phyloP scores from a whole-genome alignment of 2,329 filamentous ascomycete genomes.

The Colletotrichum sp. region DNA sequence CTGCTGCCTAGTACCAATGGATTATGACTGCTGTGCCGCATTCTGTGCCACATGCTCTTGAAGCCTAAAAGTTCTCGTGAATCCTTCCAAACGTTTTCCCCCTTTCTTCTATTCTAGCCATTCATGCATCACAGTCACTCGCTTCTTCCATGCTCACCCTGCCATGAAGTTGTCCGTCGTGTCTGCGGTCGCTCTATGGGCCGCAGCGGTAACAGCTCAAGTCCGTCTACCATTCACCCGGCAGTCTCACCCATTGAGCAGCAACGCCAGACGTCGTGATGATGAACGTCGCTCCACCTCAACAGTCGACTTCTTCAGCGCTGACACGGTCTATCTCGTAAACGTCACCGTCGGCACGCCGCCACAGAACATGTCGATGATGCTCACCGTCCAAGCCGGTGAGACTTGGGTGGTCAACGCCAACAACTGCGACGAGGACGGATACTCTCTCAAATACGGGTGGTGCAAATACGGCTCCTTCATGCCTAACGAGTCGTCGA shows the following conservation, averaged over 20 bases:
- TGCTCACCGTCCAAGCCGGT: background rate
- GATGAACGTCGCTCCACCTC: background rate
- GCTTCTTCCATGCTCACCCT: background rate
- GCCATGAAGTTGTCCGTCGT: slow-evolving; percentile 3
- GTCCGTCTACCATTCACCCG: slow-evolving; percentile 1
- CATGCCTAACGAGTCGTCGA: slow-evolving; percentile 50
- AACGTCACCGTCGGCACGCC: slow-evolving; percentile 16
- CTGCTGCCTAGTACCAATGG: background rate
- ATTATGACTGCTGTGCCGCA: background rate
- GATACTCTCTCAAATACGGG: background rate
- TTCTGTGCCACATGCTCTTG: background rate
- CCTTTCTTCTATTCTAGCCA: background rate
- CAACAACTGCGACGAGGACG: background rate
- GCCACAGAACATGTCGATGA: slow-evolving; percentile 3
- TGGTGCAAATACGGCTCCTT: slow-evolving; percentile 20
- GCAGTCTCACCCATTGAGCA: background rate
- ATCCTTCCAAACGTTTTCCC: background rate
- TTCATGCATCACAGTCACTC: background rate
- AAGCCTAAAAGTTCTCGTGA: background rate
- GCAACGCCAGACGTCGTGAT: background rate
- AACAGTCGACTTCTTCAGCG: background rate
- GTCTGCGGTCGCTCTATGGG: background rate
- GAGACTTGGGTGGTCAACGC: background rate
- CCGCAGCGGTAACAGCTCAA: background rate
- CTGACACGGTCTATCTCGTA: background rate